Evolutionary conservation across 1,284 basidiomycete species (phyloP), one percentile per base, ranked within the genome.

Genomic region (Fomitopsis pinicola): DNA sequence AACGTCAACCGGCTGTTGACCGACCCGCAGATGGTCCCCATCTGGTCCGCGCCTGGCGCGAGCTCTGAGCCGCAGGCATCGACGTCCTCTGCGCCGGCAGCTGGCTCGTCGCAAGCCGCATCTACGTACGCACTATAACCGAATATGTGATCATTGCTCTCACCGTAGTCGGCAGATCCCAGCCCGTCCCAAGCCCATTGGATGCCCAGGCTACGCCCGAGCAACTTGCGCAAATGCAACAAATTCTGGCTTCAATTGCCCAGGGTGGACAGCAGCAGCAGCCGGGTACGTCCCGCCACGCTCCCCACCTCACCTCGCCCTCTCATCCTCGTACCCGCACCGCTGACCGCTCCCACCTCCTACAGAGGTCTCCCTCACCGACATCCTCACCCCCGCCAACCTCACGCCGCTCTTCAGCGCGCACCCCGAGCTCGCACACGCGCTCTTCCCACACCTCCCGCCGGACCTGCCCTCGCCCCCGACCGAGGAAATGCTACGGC

Each of bases 361-460:
- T 19, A 4, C 35, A 84, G 91, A 91, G 33, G 62, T 88, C 52
- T 83, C 86, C 40, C 79, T 93, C 50, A 81, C 80, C 15, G 91
- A 94, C 70, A 81, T 93, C 62, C 80, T 93, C 42, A 91, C 89
- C 14, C 87, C 89, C 2, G 77, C 83, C 9, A 88, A 85, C 69
- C 77, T 94, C 42, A 77, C 77, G 2, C 88, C 89, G 4, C 77
- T 94, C 14, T 89, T 93, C 73, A 75, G 77, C 7, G 79, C 80
- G 30, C 85, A 88, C 68, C 87, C 89, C 1, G 82, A 85, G 58
- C 79, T 92, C 38, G 78, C 89, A 54, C 75, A 82, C 8, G 73
- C 88, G 2, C 78, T 93, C 61, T 91, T 91, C 72, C 91, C 91
- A 8, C 84, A 91, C 67, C 82, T 93, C 35, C 90, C 91, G 2